Base-by-base conservation (phyloP, 2,329 filamentous ascomycete species). In the Paecilomyces formosus region DNA sequence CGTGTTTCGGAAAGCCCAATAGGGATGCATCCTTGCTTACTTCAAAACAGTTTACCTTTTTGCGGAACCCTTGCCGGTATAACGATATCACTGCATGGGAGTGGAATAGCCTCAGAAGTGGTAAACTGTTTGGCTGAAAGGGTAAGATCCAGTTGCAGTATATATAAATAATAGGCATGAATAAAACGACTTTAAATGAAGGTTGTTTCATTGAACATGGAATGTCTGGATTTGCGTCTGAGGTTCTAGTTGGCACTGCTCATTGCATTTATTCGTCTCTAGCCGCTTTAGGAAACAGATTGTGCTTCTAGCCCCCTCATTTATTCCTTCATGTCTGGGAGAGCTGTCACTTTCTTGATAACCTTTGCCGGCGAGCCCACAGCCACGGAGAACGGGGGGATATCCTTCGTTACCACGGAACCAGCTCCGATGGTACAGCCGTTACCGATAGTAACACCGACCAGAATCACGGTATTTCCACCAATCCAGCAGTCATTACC, bases 1-100 rank as follows among this genome's bases (percentile, higher is more conserved):
- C 81, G 0, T 84, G 84, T 65, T 84, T 84, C 68, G 80, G 84
- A 63, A 78, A 78, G 0, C 77, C 83, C 58, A 82, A 83, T 62
- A 79, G 80, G 54, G 79, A 84, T 7, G 71, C 82, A 18, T 39
- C 35, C 35, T 39, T 39, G 35, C 11, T 39, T 12, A 2, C 35
- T 2, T 39, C 15, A 4, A 39, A 39, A 13, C 35, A 39, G 35
- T 39, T 39, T n/a, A 39, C 35, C 5, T 39, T 13, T 5, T 12
- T 15, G 12, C 35, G 15, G 35, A 39, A n/a, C n/a, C 35, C 35
- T 15, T 39, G 35, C 12, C 35, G 35, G 13, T 39, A 39, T n/a
- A 39, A n/a, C 15, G 35, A 39, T 39, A 39, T 39, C 35, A 39
- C 35, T 15, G 35, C 35, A n/a, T 39, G 35, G 35, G 35, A 39